These are phyloP conservation scores for Scheffersomyces segobiensis DNA, from an alignment of 1,139 yeast species.

Conservation along the genomic window DNA sequence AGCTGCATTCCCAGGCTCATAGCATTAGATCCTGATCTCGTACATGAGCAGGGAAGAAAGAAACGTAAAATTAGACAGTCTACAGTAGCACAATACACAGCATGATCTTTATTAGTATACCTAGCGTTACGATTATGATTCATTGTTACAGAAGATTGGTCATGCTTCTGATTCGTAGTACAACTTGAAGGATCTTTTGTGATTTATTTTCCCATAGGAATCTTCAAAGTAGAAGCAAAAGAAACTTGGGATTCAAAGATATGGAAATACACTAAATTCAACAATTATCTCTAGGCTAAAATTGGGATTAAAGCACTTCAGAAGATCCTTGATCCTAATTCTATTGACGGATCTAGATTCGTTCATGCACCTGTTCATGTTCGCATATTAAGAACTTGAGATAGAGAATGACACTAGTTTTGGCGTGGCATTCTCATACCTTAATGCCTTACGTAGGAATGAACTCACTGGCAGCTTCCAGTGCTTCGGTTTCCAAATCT, in stretches of 20 bases:
- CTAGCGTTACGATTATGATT: background rate
- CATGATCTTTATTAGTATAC: conserved; percentile 1
- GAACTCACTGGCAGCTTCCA: conserved; percentile 49
- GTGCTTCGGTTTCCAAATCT: conserved; percentile 63
- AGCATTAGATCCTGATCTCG: conserved; percentile 35
- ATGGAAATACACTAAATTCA: too few relatives aligned
- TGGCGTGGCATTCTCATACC: background rate
- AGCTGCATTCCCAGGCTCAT: conserved; percentile 24
- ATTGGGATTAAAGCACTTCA: too few relatives aligned
- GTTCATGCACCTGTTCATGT: background rate
- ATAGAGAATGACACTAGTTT: background rate
- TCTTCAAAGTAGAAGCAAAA: too few relatives aligned
- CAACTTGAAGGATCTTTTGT: too few relatives aligned
- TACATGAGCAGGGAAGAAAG: conserved; percentile 19
- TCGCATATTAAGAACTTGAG: background rate
- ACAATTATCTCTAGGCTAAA: too few relatives aligned
- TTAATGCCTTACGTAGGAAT: conserved; percentile 41
- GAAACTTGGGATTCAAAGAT: background rate
- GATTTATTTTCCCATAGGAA: too few relatives aligned
- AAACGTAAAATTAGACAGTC: conserved; percentile 16
- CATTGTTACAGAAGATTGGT: background rate
- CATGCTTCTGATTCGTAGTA: background rate
- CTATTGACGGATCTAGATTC: background rate
- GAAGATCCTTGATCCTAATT: background rate
- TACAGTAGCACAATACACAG: background rate